Base-by-base conservation (phyloP, 345 rosid species). In the Ceriops tagal region DNA sequence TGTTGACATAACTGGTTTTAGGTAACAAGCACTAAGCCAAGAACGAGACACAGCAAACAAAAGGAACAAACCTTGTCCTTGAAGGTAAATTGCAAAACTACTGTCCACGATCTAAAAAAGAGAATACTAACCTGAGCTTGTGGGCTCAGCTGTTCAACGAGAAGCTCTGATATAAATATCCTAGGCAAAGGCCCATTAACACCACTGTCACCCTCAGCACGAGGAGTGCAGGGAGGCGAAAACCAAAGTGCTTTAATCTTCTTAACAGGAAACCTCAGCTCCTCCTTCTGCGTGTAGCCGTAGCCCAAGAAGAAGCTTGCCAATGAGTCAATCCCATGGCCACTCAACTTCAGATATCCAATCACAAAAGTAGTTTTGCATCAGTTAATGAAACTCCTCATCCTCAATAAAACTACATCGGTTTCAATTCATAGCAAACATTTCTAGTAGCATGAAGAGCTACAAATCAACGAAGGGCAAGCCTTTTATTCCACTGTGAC, bases 241-340 rank as follows among this genome's bases (percentile, higher is more conserved):
- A 91, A 89, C 98, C 98, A 93, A 60, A 93, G 67, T 22, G 98
- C 98, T 78, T 84, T 87, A 67, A 93, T 78, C 70, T 93, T 91
- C 77, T 93, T 93, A 1, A 92, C 98, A 1, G 92, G 98, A 79
- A 93, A 93, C n/a, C 80, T 85, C 21, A 93, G 76, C 84, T 91
- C 93, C 66, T 89, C 97, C 76, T 58, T 73, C 26, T 66, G 89
- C 15, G 87, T 88, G 71, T 89, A 93, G 6, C 98, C 98, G 75
- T 83, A 84, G 65, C 91, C 97, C 76, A 88, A 69, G 84, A 93
- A 93, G 65, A 93, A 77, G 8, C 81, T 84, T 18, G 92, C 95
- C 79, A 93, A 77, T 37, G 97, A 89, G 21, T 86, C 82, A 74
- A 93, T 88, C 65, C 98, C 98, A 68, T 88, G 87, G 47, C 93